A percentile compares a stretch with the other conserved stretches of the same genome.
phyloP scores from a whole-genome alignment of 2,329 filamentous ascomycete genomes.

The Penicillium sp. region DNA sequence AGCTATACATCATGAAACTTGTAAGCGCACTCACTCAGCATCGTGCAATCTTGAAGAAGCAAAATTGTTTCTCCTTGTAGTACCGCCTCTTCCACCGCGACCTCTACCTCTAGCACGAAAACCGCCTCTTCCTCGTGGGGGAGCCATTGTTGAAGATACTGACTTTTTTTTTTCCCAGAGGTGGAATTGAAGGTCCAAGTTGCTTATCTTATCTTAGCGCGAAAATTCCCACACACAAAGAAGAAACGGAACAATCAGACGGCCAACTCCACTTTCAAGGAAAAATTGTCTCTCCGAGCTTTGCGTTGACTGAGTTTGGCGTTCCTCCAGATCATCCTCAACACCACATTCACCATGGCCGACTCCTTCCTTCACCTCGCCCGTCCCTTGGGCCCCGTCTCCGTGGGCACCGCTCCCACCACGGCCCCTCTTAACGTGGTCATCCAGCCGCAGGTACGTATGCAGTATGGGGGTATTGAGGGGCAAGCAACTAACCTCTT shows the following conservation, averaged over 20 bases:
- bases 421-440: slow-evolving; percentile 90
- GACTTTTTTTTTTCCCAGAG: slow-evolving; percentile 14
- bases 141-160: slow-evolving; percentile 25
- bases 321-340: slow-evolving; percentile 17
- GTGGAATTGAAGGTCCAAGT: slow-evolving; percentile 3
- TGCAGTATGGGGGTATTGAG: not conserved
- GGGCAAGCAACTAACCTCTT: slow-evolving; percentile 14
- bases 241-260: slow-evolving; percentile 28
- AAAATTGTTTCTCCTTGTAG: slow-evolving; percentile 31
- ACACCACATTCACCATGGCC: slow-evolving; percentile 67
- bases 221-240: slow-evolving; percentile 48
- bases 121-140: slow-evolving; percentile 29
- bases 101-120: slow-evolving; percentile 25
- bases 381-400: slow-evolving; percentile 80
- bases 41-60: slow-evolving; percentile 40
- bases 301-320: slow-evolving; percentile 5
- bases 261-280: slow-evolving; percentile 32
- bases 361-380: slow-evolving; percentile 92
- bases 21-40: slow-evolving; percentile 31
- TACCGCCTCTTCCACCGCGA: slow-evolving; percentile 33
- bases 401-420: slow-evolving; percentile 74
- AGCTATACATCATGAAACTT: slow-evolving; percentile 3
- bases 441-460: slow-evolving; percentile 86
- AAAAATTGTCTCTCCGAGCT: slow-evolving; percentile 30
- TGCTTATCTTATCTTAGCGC: slow-evolving; percentile 50